Evolutionary conservation across 805 yeast genomes (phyloP).

Genomic region (Debaryomyces tyrocola): DNA sequence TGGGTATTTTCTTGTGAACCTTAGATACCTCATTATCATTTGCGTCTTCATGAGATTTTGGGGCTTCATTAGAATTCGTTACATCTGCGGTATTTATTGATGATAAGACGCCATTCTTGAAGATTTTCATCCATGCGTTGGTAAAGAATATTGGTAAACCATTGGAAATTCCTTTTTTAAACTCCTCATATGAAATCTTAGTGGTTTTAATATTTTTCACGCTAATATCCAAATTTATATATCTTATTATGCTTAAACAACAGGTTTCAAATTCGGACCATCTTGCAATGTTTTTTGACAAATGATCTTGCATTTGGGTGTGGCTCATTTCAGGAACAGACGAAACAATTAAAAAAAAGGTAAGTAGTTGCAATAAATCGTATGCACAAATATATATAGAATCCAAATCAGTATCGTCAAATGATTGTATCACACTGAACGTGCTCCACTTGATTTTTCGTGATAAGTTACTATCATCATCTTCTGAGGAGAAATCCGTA

Average conservation of each 20-base stretch:
- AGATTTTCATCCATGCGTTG: conserved; percentile 17
- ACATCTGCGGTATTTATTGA: conserved; percentile 1
- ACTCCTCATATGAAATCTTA: conserved; percentile 16
- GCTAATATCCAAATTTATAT: conserved; percentile 45
- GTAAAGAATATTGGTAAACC: conserved; percentile 17
- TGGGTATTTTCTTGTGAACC: neutral
- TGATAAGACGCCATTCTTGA: conserved; percentile 34
- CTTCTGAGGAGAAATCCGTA: neutral
- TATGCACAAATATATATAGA: conserved; percentile 37
- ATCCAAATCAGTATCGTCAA: conserved; percentile 45
- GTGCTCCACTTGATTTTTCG: conserved; percentile 26
- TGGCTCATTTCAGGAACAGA: conserved; percentile 28
- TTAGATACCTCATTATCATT: neutral
- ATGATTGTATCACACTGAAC: conserved; percentile 37
- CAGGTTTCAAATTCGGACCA: conserved; percentile 45
- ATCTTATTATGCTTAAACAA: conserved; percentile 48
- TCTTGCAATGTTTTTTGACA: conserved; percentile 20
- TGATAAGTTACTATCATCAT: conserved; percentile 3
- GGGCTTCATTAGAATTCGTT: neutral
- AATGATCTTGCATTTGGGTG: conserved; percentile 29
- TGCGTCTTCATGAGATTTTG: neutral
- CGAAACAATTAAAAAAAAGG: conserved; percentile 48
- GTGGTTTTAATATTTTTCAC: conserved; percentile 14
- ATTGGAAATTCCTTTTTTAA: conserved; percentile 12
- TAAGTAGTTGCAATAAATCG: conserved; percentile 43